Conservation (phyloP, 1,284 basidiomycete species). For the Abortiporus biennis region DNA sequence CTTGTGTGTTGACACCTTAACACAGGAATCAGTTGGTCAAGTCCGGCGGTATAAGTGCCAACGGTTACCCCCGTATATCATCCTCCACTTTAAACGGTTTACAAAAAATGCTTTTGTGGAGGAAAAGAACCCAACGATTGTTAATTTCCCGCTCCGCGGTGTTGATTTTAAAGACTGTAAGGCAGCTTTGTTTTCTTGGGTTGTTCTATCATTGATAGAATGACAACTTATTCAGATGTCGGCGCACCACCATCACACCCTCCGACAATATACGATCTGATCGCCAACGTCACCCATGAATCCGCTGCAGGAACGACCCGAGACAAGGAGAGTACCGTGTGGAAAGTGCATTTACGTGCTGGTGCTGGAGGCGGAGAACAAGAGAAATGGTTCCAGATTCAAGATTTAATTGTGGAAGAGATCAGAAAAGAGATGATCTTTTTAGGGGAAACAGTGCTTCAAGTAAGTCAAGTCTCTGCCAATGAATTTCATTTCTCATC, state of each 20-base stretch:
- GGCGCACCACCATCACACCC: constrained; percentile 57
- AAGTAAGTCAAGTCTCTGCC: constrained; percentile 43
- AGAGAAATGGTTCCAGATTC: constrained; percentile 96
- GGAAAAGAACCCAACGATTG: constrained; percentile 98
- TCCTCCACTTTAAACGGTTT: constrained; percentile 95
- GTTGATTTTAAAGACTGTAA: constrained; percentile 88
- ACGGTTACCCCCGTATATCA: constrained; percentile 85
- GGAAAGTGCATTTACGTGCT: constrained; percentile 89
- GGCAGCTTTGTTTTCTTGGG: constrained; percentile 23
- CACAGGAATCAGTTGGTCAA: constrained; percentile 79
- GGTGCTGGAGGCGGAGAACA: constrained; percentile 71
- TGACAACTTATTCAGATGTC: constrained; percentile 51
- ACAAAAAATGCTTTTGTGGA: constrained; percentile 98
- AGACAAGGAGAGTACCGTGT: constrained; percentile 82
- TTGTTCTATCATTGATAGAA: constrained; percentile 3
- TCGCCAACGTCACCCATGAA: constrained; percentile 94
- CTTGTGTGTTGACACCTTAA: constrained; percentile 10
- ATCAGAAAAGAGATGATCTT: constrained; percentile 97
- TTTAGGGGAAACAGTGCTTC: constrained; percentile 91
- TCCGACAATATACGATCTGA: constrained; percentile 83
- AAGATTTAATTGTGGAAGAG: constrained; percentile 95
- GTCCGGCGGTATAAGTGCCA: constrained; percentile 88
- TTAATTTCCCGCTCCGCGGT: constrained; percentile 93
- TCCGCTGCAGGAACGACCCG: constrained; percentile 90
- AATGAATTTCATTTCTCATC: constrained; percentile 8